Evolutionary conservation across 768 basidiomycete genomes (phyloP), one percentile per base, ranked within the genome.

Genomic region (Lactarius deliciosus): DNA sequence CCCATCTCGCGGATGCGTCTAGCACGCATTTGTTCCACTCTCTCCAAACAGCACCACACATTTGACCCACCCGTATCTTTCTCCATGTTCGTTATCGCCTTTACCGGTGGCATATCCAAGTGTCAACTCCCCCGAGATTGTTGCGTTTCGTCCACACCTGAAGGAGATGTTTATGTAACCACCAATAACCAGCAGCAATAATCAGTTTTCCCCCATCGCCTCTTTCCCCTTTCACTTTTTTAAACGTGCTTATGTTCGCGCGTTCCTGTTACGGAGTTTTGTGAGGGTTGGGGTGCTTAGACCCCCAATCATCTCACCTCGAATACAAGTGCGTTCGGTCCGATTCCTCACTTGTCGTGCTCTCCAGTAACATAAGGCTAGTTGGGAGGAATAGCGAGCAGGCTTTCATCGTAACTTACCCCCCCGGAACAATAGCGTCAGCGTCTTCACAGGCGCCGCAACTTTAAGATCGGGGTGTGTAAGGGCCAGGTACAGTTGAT

Each of bases 321-420:
- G 18, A 34, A 57, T 18, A 16, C 55, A 57, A 34, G 55, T 57
- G 20, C 30, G 25, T 50, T 56, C 22, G 53, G 30, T 41, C 62
- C 62, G 28, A 8, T 56, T 45, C 41, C n/a, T 30, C 16, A 34
- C 20, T 32, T n/a, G 11, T n/a, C 11, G 20, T 34, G 40, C 50
- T 57, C 54, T 32, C 20, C 22, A 43, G 40, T 56, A 56, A 41
- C 53, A n/a, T 7, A 56, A 47, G 15, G 10, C 22, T 61, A 45
- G 43, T 20, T 45, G 43, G n/a, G 47, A 61, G 32, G 20, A 36
- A 36, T 61, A n/a, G 47, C 60, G 60, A 34, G 16, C 18, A 57
- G 34, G 30, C n/a, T 20, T 10, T 36, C 47, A 53, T 53, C 60
- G 34, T 61, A 47, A 61, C 22, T 36, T 18, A 13, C 18, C 6